A percentile compares a stretch with the other conserved stretches of the same genome.
These are phyloP conservation scores for Rusavskia elegans DNA, from an alignment of 495 filamentous ascomycete genomes.

Conservation along the genomic window DNA sequence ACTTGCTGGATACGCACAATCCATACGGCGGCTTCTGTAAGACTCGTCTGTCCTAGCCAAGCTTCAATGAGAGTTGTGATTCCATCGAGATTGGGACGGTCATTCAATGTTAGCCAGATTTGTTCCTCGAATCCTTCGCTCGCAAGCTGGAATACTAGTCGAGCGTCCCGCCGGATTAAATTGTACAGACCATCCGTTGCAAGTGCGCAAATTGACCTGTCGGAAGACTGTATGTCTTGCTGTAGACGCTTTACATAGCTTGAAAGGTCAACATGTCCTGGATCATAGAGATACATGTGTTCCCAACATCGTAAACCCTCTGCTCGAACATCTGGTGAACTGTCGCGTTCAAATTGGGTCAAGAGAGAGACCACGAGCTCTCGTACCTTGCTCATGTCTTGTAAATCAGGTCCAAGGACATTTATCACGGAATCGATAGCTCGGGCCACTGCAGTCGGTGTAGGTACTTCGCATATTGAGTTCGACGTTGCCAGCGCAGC, in stretches of 20 bases:
- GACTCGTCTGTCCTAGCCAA: conserved; percentile 78
- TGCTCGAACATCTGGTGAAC: conserved; percentile 51
- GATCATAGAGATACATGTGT: conserved; percentile 84
- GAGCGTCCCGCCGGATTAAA: conserved; percentile 81
- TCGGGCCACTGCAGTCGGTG: conserved; percentile 65
- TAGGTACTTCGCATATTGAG: conserved; percentile 66
- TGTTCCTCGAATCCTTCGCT: conserved; percentile 72
- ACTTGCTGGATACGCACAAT: conserved; percentile 75
- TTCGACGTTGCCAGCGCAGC: conserved; percentile 68
- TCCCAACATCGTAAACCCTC: conserved; percentile 75
- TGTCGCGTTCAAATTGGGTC: conserved; percentile 66
- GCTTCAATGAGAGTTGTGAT: conserved; percentile 71
- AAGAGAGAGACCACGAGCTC: conserved; percentile 83
- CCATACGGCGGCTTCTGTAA: conserved; percentile 66
- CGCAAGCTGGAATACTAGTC: conserved; percentile 57
- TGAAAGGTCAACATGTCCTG: conserved; percentile 65
- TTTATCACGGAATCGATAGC: conserved; percentile 93
- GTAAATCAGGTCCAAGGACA: conserved; percentile 86
- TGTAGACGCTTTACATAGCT: conserved; percentile 75
- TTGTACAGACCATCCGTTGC: conserved; percentile 84
- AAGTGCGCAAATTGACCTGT: conserved; percentile 53
- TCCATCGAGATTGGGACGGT: conserved; percentile 53
- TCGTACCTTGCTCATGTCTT: conserved; percentile 80
- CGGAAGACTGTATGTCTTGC: conserved; percentile 51
- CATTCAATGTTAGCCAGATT: conserved; percentile 77